Evolutionary conservation across 345 rosid species (phyloP), one percentile per base, ranked within the genome.

Genomic region (Raphanus raphanistrum): DNA sequence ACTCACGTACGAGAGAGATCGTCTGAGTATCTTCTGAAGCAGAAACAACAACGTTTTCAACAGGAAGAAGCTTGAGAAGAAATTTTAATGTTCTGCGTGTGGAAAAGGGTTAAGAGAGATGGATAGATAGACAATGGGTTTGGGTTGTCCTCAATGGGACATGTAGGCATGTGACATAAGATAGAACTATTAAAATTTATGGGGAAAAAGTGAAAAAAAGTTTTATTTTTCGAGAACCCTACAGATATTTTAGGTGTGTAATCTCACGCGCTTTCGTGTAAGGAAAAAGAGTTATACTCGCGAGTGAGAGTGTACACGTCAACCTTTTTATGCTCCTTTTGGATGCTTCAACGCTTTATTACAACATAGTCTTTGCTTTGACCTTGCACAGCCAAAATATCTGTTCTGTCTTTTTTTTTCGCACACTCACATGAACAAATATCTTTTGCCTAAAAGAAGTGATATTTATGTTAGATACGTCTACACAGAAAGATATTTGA

Each of bases 71-170:
- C 75, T 32, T 15, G 66, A 75, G 48, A 70, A 59, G 35, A 27
- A 25, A 54, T 4, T 4, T 63, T 32, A 27, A 28, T 52, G 25
- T 6, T 63, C 32, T 66, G 72, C 27, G 66, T 72, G 33, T 15
- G 68, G 66, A 29, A 33, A 75, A 72, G 6, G 71, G 60, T 8
- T 31, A 62, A 61, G 61, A 68, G 57, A 57, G 70, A 78, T 59
- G 65, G 64, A 67, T 38, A 54, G 89, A 87, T 79, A 82, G 85
- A 80, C 65, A 82, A 78, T 84, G 86, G 83, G 80, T 50, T 50
- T 84, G 83, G 87, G 82, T 79, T 73, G 79, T 79, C 75, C 21
- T 63, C 29, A 58, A 31, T 50, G 68, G 21, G 82, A 70, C 82
- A 70, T 61, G 74, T 73, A 71, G 54, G 64, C 74, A 67, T 36